These are phyloP conservation scores for Cucumis melo DNA, from an alignment of 306 rosid genomes.

Conservation along the genomic window DNA sequence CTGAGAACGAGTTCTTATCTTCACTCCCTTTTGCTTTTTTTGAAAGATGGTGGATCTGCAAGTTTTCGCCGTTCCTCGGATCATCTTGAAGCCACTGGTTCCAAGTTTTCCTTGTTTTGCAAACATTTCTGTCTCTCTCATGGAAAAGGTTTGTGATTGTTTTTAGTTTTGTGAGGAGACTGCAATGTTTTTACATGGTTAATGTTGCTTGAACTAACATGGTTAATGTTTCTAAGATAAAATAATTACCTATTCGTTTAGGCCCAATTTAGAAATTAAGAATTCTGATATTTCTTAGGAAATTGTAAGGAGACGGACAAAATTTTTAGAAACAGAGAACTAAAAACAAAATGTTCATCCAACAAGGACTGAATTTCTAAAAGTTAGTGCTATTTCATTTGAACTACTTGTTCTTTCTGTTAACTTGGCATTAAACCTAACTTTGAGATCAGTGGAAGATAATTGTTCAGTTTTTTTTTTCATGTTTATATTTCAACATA, in stretches of 20 bases:
- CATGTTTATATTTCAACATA: not conserved
- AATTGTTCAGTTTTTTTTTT: not conserved
- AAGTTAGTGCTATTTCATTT: not conserved
- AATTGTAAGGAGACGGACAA: too few species aligned
- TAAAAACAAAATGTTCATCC: too few species aligned
- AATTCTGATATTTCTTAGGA: too few species aligned
- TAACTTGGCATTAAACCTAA: not conserved
- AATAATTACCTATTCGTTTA: too few species aligned
- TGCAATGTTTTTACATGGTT: not conserved
- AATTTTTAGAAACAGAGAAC: too few species aligned
- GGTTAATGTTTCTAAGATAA: too few species aligned
- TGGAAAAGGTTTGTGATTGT: conserved; percentile 64
- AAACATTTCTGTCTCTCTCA: conserved; percentile 56
- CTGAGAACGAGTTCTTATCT: conserved; percentile 3
- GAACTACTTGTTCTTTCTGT: not conserved
- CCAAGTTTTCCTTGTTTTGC: conserved; percentile 88
- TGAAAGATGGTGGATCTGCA: conserved; percentile 75
- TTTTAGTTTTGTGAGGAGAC: not conserved
- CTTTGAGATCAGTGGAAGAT: not conserved
- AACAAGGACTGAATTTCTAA: too few species aligned
- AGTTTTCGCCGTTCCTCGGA: conserved; percentile 41
- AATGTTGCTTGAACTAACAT: too few species aligned
- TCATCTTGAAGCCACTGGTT: conserved; percentile 71
- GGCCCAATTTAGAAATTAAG: too few species aligned
- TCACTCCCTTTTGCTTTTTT: conserved; percentile 2